phyloP scores from a whole-genome alignment of 495 filamentous ascomycete species.

The Bathelium albidoporum region DNA sequence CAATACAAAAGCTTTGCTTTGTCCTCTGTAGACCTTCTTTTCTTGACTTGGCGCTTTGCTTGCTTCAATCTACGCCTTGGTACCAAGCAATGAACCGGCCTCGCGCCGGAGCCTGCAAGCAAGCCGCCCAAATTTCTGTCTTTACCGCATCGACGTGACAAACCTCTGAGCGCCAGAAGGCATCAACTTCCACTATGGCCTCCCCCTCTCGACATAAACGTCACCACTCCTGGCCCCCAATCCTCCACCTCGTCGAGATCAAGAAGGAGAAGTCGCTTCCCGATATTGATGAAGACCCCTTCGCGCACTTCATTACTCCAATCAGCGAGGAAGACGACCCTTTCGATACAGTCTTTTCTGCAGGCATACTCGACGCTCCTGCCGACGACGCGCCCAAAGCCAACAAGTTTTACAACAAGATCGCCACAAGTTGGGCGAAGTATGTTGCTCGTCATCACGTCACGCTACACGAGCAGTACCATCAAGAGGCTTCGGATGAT shows the following conservation, averaged over 20 bases:
- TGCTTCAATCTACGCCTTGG: constrained; percentile 9
- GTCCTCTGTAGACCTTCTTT: constrained; percentile 8
- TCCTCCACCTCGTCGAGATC: constrained; percentile 16
- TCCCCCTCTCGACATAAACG: constrained; percentile 15
- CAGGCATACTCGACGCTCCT: constrained; percentile 23
- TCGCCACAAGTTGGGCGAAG: constrained; percentile 23
- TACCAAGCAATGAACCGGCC: constrained; percentile 22
- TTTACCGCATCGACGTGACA: not conserved
- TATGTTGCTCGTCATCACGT: constrained; percentile 22
- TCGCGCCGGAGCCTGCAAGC: constrained; percentile 21
- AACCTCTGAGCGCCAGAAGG: not conserved
- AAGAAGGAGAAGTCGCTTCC: constrained; percentile 16
- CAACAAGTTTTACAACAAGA: constrained; percentile 18
- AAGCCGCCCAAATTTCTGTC: constrained; percentile 6
- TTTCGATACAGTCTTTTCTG: constrained; percentile 23
- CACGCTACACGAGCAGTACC: constrained; percentile 20
- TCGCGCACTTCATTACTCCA: constrained; percentile 34
- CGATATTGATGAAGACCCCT: constrained; percentile 32
- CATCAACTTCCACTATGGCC: constrained; percentile 15
- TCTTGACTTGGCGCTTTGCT: constrained; percentile 5
- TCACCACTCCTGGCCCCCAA: constrained; percentile 30
- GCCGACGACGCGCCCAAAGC: constrained; percentile 16
- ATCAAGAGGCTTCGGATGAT: constrained; percentile 5
- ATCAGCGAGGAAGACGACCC: constrained; percentile 28
- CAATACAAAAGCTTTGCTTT: constrained; percentile 14